These are phyloP conservation scores for Pyrus betulifolia DNA, from an alignment of 306 rosid genomes.

Conservation along the genomic window DNA sequence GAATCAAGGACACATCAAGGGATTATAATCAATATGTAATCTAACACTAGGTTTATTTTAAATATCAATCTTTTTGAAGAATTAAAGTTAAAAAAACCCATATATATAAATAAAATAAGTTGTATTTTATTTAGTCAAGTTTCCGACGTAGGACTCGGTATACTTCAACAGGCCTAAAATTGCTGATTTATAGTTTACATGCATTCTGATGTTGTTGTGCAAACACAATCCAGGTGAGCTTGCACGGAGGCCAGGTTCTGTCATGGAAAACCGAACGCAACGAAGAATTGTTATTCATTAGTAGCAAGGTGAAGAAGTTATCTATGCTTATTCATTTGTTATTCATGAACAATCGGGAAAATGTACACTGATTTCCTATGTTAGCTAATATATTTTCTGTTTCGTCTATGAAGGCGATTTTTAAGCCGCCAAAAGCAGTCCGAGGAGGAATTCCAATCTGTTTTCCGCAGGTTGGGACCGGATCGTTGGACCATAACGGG, in stretches of 20 bases:
- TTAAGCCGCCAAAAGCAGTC: constrained; percentile 67
- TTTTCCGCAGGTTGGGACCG: constrained; percentile 88
- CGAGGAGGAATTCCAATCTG: constrained; percentile 94
- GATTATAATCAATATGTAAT: no score
- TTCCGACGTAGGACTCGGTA: no score
- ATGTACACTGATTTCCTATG: background rate
- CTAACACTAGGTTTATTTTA: no score
- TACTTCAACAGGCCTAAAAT: background rate
- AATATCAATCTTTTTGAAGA: no score
- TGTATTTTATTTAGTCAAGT: no score
- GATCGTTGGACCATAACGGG: constrained; percentile 75
- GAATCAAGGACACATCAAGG: no score
- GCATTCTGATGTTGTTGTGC: background rate
- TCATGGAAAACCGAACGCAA: constrained; percentile 76
- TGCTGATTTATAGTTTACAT: background rate
- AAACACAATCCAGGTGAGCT: constrained; percentile 51
- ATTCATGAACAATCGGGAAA: background rate
- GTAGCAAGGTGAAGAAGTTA: constrained; percentile 46
- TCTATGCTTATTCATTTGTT: background rate
- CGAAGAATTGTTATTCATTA: constrained; percentile 67
- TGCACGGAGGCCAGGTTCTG: constrained; percentile 87
- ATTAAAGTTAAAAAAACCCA: no score
- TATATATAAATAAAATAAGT: background rate
- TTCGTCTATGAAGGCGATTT: constrained; percentile 45
- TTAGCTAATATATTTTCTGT: background rate